A percentile compares a stretch with the other conserved stretches of the same genome.
These are phyloP conservation scores for Aspergillus udagawae DNA, from an alignment of 2,329 filamentous ascomycete species.

Conservation along the genomic window DNA sequence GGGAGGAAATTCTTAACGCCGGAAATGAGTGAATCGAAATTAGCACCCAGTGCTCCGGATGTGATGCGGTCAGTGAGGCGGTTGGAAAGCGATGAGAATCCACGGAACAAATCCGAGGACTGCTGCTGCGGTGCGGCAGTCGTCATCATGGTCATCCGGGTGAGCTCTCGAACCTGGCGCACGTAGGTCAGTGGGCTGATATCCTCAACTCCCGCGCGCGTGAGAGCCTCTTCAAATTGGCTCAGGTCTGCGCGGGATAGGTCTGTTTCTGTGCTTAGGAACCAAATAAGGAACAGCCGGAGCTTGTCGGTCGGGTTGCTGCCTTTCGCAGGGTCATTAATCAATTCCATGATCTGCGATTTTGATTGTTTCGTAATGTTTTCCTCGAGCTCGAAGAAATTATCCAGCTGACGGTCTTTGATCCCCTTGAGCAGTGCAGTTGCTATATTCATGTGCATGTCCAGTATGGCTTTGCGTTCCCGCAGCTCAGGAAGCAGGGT, in stretches of 20 bases:
- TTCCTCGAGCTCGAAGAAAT: constrained; percentile 94
- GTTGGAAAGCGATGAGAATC: constrained; percentile 86
- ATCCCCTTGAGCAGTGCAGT: constrained; percentile 77
- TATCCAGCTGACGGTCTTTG: constrained; percentile 91
- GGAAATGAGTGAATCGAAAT: constrained; percentile 90
- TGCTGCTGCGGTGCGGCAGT: constrained; percentile 66
- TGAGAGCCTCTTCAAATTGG: constrained; percentile 79
- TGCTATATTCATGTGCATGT: constrained; percentile 99
- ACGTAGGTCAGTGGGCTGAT: constrained; percentile 78
- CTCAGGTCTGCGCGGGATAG: constrained; percentile 77
- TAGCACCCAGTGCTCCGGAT: constrained; percentile 78
- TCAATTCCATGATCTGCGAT: constrained; percentile 78
- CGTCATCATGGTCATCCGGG: constrained; percentile 96
- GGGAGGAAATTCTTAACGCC: constrained; percentile 99
- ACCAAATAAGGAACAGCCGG: constrained; percentile 94
- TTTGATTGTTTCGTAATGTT: constrained; percentile 88
- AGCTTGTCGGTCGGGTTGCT: constrained; percentile 84
- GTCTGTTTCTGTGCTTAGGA: constrained; percentile 87
- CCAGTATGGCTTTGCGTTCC: constrained; percentile 86
- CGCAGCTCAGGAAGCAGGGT: constrained; percentile 86
- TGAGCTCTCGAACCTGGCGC: constrained; percentile 86
- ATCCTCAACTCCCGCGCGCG: constrained; percentile 66
- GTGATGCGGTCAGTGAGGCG: constrained; percentile 92
- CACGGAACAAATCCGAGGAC: constrained; percentile 74
- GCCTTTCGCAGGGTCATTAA: constrained; percentile 78